Evolutionary conservation across 768 basidiomycete species (phyloP).

Genomic region (Ramaria sp.): DNA sequence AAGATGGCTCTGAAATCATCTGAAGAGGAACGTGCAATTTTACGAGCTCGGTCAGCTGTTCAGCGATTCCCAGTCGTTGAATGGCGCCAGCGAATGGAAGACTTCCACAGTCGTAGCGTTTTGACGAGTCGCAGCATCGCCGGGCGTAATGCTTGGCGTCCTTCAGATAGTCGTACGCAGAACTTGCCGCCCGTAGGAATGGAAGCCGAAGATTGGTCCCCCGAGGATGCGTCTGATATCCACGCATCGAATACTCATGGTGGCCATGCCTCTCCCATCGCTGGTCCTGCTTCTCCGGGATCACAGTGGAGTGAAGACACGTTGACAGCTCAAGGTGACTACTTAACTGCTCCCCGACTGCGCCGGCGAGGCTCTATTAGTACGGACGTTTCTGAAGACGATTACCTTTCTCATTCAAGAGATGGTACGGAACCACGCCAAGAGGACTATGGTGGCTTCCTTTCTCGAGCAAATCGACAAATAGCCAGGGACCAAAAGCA

Average conservation of each 20-base stretch:
- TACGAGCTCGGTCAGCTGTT: slow-evolving; percentile 87
- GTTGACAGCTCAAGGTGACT: slow-evolving; percentile 36
- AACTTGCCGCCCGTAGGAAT: slow-evolving; percentile 29
- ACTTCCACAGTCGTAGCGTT: slow-evolving; percentile 86
- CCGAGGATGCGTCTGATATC: slow-evolving; percentile 59
- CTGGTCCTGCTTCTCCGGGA: slow-evolving; percentile 22
- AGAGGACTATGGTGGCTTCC: slow-evolving; percentile 58
- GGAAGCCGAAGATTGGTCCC: slow-evolving; percentile 75
- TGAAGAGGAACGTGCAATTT: slow-evolving; percentile 82
- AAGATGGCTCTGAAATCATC: slow-evolving; percentile 88
- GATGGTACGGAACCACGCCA: slow-evolving; percentile 22
- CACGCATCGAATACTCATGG: slow-evolving; percentile 10
- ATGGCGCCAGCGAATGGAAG: slow-evolving; percentile 94
- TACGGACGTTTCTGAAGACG: slow-evolving; percentile 43
- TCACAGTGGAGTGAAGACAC: slow-evolving; percentile 56
- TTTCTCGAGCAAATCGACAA: slow-evolving; percentile 74
- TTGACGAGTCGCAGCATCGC: slow-evolving; percentile 55
- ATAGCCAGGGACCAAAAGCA: slow-evolving; percentile 73
- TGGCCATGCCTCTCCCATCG: background rate
- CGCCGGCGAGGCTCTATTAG: slow-evolving; percentile 23
- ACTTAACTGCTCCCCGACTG: slow-evolving; percentile 22
- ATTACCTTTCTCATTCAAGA: slow-evolving; percentile 41
- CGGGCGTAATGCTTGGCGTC: slow-evolving; percentile 66
- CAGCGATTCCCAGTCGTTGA: slow-evolving; percentile 97
- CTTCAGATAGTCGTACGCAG: slow-evolving; percentile 33